Percentiles rank a stretch among this genome's conserved stretches.
Conservation (phyloP, 257 asterid genomes). For the Linaria vulgaris region DNA sequence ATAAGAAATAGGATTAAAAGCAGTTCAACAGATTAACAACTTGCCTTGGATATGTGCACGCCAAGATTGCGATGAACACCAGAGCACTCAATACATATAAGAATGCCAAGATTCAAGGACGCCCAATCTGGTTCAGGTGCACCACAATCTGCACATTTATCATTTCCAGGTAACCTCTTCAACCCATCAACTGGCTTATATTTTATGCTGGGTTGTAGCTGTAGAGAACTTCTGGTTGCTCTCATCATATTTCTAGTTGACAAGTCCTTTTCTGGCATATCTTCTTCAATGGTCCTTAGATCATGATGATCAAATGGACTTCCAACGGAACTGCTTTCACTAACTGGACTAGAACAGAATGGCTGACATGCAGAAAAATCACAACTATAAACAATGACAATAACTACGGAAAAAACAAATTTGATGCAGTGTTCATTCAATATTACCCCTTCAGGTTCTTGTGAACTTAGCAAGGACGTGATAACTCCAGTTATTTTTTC, state of each 20-base stretch:
- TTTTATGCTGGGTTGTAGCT: slow-evolving; percentile 40
- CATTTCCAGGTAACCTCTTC: slow-evolving; percentile 75
- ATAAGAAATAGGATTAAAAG: slow-evolving; percentile 15
- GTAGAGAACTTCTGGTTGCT: slow-evolving; percentile 59
- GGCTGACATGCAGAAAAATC: slow-evolving; percentile 36
- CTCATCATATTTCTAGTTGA: slow-evolving; percentile 52
- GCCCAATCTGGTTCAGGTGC: slow-evolving; percentile 97
- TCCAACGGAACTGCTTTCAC: slow-evolving; percentile 53
- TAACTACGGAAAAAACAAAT: background rate
- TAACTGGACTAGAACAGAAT: slow-evolving; percentile 55
- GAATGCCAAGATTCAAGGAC: slow-evolving; percentile 85
- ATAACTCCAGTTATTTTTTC: slow-evolving; percentile 86
- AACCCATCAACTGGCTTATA: slow-evolving; percentile 62
- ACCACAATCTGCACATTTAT: slow-evolving; percentile 95
- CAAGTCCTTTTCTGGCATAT: slow-evolving; percentile 45
- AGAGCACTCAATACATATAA: slow-evolving; percentile 88
- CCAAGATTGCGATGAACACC: slow-evolving; percentile 95
- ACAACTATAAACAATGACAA: slow-evolving; percentile 21
- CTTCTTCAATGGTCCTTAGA: slow-evolving; percentile 38
- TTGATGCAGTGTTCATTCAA: slow-evolving; percentile 16
- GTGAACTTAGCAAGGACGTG: slow-evolving; percentile 70
- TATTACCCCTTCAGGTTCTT: slow-evolving; percentile 69
- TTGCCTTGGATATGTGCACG: slow-evolving; percentile 89
- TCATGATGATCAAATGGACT: slow-evolving; percentile 52
- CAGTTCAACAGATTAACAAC: slow-evolving; percentile 31